Evolutionary conservation across 179 eudicot genomes (phyloP), one percentile per base, ranked within the genome.

Genomic region (Dionaea muscipula): DNA sequence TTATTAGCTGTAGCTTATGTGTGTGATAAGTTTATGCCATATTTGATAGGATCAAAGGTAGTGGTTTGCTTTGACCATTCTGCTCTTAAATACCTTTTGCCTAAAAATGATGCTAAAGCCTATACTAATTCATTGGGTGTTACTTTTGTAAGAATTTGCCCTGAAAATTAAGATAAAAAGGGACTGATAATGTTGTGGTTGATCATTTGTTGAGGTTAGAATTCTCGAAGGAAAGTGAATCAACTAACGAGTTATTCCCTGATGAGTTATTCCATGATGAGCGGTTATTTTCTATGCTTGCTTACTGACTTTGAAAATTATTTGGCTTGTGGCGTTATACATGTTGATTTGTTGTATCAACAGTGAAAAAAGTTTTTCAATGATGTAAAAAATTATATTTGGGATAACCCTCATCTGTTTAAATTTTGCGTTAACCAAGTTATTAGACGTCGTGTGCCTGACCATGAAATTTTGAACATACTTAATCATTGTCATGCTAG

Each of bases 31-130:
- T 50, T 50, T 15, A 3, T 2, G 1, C 17, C 54, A 22, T 24
- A 50, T n/a, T 13, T 50, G 33, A 23, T 22, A 1, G 31, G 2
- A 1, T 23, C 28, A 1, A 11, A 22, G 14, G 28, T 50, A 8
- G 23, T 50, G 3, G 11, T 23, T 2, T 24, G 16, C 3, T 2
- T 10, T 2, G 17, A 50, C 10, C 31, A 50, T 9, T 7, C 54
- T 1, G 15, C 28, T 4, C 1, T 50, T 2, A 47, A 23, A 13
- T 23, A 47, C 12, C 18, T 47, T 2, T 2, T 47, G 1, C 11
- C 21, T 1, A 47, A 47, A 20, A 47, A 47, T 7, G 51, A 47
- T 15, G 51, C 51, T 2, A 47, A 47, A n/a, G 51, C 51, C 51
- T 47, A 4, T 3, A 9, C 23, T 47, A 2, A 19, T 47, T 2